These are phyloP conservation scores for Bathelium albidoporum DNA, from an alignment of 495 filamentous ascomycete species.

Conservation along the genomic window DNA sequence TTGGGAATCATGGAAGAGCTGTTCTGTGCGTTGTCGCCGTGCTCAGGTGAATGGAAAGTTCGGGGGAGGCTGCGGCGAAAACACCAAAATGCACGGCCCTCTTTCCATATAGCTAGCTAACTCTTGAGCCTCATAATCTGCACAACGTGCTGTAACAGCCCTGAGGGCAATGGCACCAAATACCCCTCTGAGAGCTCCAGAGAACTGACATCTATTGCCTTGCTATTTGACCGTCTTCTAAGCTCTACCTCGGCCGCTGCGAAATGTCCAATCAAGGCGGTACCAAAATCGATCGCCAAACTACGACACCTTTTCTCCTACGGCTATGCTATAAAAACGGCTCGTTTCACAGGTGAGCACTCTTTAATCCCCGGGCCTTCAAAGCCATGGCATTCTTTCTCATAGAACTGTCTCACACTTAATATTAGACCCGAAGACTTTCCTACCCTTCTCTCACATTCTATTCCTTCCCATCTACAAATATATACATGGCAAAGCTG, in stretches of 20 bases:
- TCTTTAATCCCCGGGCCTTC: background rate
- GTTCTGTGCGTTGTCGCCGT: conserved; percentile 23
- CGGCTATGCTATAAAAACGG: conserved; percentile 76
- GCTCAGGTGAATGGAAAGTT: background rate
- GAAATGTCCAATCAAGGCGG: background rate
- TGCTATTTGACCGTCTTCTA: too few species aligned
- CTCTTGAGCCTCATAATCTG: background rate
- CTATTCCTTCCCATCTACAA: conserved; percentile 58
- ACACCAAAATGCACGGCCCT: background rate
- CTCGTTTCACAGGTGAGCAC: conserved; percentile 56
- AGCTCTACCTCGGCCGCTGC: too few species aligned
- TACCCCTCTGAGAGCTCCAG: background rate
- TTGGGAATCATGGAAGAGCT: conserved; percentile 4
- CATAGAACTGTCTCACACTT: background rate
- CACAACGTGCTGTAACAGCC: background rate
- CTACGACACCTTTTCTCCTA: conserved; percentile 76
- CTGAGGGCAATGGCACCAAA: background rate
- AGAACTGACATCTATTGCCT: too few species aligned
- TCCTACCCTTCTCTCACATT: conserved; percentile 32
- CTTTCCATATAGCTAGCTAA: background rate
- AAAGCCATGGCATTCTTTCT: background rate
- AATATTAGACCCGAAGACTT: conserved; percentile 56
- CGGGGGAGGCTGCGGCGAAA: background rate
- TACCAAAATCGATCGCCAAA: conserved; percentile 55
- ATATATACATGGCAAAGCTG: conserved; percentile 86